Base-by-base conservation (phyloP, 148 eudicot species). In the Camellia lanceoleosa region DNA sequence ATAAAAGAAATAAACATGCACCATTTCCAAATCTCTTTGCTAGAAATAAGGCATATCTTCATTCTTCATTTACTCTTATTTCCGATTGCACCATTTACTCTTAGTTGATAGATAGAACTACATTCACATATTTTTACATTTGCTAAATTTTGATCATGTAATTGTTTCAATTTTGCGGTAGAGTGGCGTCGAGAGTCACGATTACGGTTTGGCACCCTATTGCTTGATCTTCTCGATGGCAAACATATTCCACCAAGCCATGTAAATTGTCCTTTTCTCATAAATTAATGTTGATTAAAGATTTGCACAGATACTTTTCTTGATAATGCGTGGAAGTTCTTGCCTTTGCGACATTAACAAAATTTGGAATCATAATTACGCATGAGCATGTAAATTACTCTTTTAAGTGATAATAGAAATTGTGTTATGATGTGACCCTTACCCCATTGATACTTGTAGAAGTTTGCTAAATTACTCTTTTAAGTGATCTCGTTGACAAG, bases 221-320 rank as follows among this genome's bases (percentile, higher is more conserved):
- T 91, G 82, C 92, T 91, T 74, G 95, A 91, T 86, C 90, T 91
- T 61, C 92, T 91, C 80, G 89, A 91, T 65, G 94, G 94, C 66
- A 91, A 91, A 78, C 23, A 23, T 23, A 23, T 23, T 23, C 23
- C 23, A 23, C 23, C 23, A 23, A 23, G 23, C 23, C 23, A 92
- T 87, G 95, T 91, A 89, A 86, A 66, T 43, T 68, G 15, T 73
- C 18, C 61, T 63, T 70, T 60, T 13, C 59, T 62, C 9, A 18
- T 62, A 62, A 3, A 19, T 0, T 54, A 54, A 59, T 7, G 15
- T 11, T 59, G 5, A 23, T 30, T 10, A 69, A 10, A 46, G 23
- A 11, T 69, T 5, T 67, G 47, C 5, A 41, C 47, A 12, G 2
- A 58, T 58, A 9, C 42, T 38, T 66, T 51, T 49, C 16, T 62